These are phyloP conservation scores for Blastobotrys persicus DNA, from an alignment of 1,139 yeast genomes.

Conservation along the genomic window DNA sequence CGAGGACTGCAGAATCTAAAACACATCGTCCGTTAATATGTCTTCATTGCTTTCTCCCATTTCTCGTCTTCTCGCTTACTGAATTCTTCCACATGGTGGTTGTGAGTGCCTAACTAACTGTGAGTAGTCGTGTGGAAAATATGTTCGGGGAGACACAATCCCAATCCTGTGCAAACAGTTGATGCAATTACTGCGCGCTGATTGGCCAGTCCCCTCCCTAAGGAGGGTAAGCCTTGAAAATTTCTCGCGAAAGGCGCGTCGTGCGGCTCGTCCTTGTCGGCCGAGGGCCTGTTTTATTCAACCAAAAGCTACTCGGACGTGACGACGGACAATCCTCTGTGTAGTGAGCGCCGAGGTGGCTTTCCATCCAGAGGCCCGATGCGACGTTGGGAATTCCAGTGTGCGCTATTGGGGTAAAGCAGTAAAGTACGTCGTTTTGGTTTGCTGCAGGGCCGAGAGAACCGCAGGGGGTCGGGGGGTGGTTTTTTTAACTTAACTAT, in stretches of 20 bases:
- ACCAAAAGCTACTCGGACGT: too few species aligned
- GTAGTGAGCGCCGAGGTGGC: too few species aligned
- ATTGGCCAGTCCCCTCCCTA: background rate
- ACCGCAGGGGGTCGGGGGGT: background rate
- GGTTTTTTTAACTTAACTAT: background rate
- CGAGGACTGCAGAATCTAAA: slow-evolving; percentile 28
- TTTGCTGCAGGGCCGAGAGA: too few species aligned
- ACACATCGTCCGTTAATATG: background rate
- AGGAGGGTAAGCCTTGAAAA: background rate
- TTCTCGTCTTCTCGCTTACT: slow-evolving; percentile 5
- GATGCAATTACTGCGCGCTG: background rate
- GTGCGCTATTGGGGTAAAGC: too few species aligned
- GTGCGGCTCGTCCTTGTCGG: background rate
- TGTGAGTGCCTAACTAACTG: background rate
- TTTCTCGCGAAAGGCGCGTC: background rate
- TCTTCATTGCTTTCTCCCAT: background rate
- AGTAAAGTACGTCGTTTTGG: too few species aligned
- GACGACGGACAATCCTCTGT: too few species aligned
- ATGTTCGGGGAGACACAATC: background rate
- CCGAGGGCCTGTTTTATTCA: too few species aligned
- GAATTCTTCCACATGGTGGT: slow-evolving; percentile 16
- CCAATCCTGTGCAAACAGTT: background rate
- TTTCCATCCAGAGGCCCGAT: too few species aligned
- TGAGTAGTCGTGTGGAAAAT: slow-evolving; percentile 2
- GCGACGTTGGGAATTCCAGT: too few species aligned